These are phyloP conservation scores for Monilinia vaccinii-corymbosi DNA, from an alignment of 2,329 filamentous ascomycete genomes.

Conservation along the genomic window DNA sequence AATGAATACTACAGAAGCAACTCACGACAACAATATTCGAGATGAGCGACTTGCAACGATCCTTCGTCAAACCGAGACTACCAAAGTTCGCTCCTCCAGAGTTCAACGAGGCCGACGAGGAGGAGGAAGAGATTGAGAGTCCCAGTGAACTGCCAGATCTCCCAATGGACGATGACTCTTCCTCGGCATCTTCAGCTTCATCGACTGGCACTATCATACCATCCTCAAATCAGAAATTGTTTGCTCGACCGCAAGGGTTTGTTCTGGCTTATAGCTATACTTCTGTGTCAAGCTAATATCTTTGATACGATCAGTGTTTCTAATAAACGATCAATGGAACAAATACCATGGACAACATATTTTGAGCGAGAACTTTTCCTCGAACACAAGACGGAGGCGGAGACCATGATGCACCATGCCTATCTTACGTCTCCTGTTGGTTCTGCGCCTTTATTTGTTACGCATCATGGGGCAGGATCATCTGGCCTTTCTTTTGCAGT, in stretches of 20 bases:
- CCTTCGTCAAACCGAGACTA: slow-evolving; percentile 70
- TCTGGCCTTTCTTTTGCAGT: slow-evolving; percentile 88
- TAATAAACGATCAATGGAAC: slow-evolving; percentile 28
- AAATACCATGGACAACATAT: slow-evolving; percentile 70
- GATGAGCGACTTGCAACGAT: slow-evolving; percentile 77
- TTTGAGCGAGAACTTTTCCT: slow-evolving; percentile 84
- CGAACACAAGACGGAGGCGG: slow-evolving; percentile 35
- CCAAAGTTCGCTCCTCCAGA: slow-evolving; percentile 50
- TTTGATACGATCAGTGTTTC: slow-evolving; percentile 20
- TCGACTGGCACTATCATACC: slow-evolving; percentile 89
- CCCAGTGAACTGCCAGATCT: slow-evolving; percentile 34
- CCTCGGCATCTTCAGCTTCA: slow-evolving; percentile 64
- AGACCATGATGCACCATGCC: slow-evolving; percentile 62
- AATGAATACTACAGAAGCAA: neutral
- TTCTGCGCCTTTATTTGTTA: slow-evolving; percentile 76
- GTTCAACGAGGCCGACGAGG: slow-evolving; percentile 40
- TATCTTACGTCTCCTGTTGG: slow-evolving; percentile 74
- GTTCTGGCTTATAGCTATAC: slow-evolving; percentile 21
- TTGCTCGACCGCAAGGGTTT: slow-evolving; percentile 62
- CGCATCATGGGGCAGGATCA: slow-evolving; percentile 90
- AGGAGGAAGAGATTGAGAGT: slow-evolving; percentile 33
- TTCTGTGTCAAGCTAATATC: slow-evolving; percentile 9
- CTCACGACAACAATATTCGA: neutral
- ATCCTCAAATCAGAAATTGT: slow-evolving; percentile 61
- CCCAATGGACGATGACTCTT: slow-evolving; percentile 52